Evolutionary conservation across 306 rosid genomes (phyloP).

Genomic region (Cucurbita argyrosperma): DNA sequence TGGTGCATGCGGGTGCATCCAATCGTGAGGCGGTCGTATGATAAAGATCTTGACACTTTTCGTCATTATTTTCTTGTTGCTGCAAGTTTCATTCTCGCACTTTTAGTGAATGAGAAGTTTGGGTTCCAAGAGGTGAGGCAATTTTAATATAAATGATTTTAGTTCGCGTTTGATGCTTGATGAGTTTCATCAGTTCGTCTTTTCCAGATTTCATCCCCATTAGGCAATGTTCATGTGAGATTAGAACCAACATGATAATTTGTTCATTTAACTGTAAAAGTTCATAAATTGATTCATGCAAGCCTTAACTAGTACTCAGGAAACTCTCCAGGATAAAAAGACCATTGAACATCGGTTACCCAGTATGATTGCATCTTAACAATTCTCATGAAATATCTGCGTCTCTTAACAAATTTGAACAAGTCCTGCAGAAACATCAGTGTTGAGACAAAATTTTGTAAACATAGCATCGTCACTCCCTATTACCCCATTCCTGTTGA

Average conservation of each 20-base stretch:
- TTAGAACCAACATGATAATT: background rate
- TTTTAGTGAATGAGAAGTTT: slow-evolving; percentile 56
- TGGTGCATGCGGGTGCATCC: slow-evolving; percentile 71
- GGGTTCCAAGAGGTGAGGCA: slow-evolving; percentile 48
- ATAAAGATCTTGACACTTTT: slow-evolving; percentile 66
- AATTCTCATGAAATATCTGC: too few relatives aligned
- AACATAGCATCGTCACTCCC: background rate
- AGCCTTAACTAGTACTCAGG: background rate
- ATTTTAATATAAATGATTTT: background rate
- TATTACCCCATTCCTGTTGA: background rate
- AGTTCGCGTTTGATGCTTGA: background rate
- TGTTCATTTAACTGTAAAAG: background rate
- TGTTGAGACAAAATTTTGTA: background rate
- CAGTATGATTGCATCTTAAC: background rate
- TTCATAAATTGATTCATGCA: background rate
- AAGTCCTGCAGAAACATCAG: background rate
- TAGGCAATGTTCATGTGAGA: background rate
- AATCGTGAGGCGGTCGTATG: slow-evolving; percentile 51
- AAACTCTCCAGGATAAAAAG: background rate
- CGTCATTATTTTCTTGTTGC: slow-evolving; percentile 53
- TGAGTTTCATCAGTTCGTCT: background rate
- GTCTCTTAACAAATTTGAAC: background rate
- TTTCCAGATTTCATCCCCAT: background rate
- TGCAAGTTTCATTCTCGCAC: slow-evolving; percentile 43
- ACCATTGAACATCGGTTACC: background rate